Percentiles rank a stretch among this genome's conserved stretches.
Conservation (phyloP, 257 asterid species). For the Oldenlandia corymbosa region DNA sequence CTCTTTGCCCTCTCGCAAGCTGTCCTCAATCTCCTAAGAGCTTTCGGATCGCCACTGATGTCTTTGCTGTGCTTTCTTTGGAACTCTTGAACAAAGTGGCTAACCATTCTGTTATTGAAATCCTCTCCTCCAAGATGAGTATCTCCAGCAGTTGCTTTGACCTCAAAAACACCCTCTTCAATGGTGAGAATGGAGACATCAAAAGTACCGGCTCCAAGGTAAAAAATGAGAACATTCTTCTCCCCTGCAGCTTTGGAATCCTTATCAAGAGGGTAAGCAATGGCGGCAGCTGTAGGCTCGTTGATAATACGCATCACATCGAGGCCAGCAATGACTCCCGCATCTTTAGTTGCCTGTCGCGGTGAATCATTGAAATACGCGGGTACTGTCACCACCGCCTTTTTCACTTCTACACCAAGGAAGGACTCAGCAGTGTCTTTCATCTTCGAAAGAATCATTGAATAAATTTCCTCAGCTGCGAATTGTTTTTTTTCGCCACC, state of each 20-base stretch:
- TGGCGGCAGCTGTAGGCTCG: constrained; percentile 27
- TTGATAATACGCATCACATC: constrained; percentile 20
- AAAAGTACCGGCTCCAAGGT: constrained; percentile 27
- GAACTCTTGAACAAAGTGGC: constrained; percentile 22
- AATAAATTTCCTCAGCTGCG: constrained; percentile 22
- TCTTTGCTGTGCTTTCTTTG: constrained; percentile 33
- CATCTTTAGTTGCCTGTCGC: constrained; percentile 24
- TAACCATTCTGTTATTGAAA: constrained; percentile 23
- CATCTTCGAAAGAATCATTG: constrained; percentile 24
- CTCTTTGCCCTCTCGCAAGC: constrained; percentile 23
- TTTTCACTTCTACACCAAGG: constrained; percentile 18
- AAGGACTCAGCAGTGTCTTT: constrained; percentile 20
- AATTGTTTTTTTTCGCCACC: constrained; percentile 21
- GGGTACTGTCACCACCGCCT: constrained; percentile 19
- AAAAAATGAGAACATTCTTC: constrained; percentile 19
- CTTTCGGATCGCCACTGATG: constrained; percentile 23
- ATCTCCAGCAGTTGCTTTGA: constrained; percentile 25
- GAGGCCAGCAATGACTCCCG: constrained; percentile 15
- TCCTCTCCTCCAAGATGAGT: constrained; percentile 30
- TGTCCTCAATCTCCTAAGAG: constrained; percentile 29
- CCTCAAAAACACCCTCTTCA: constrained; percentile 26
- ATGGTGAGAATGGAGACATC: constrained; percentile 25
- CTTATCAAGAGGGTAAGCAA: constrained; percentile 23
- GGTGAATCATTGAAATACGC: constrained; percentile 22
- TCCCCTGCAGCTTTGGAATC: constrained; percentile 12